Base-by-base conservation (phyloP, 495 filamentous ascomycete genomes). In the Hypoxylon fuscum region DNA sequence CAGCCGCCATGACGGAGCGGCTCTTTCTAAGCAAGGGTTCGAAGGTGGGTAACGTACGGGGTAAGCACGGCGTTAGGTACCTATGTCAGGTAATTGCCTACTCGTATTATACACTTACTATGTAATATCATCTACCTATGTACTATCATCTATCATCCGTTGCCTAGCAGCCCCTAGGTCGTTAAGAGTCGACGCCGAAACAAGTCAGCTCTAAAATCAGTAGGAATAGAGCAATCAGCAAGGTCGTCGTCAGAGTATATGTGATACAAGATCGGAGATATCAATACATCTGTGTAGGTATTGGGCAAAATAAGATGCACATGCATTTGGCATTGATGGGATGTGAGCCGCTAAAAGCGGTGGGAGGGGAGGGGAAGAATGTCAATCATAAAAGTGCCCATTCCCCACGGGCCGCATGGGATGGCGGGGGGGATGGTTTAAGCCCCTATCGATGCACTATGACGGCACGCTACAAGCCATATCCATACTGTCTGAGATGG, bases 391-490 rank as follows among this genome's bases (percentile, higher is more conserved):
- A n/a, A n/a, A 11, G n/a, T 34, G 31, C 8, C 2, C 31, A 7
- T 14, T 57, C 57, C 52, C 31, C 52, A 53, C 25, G n/a, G 35
- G 9, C 37, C 45, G 34, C 15, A 49, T 59, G 38, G 55, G 40
- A 38, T 21, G 20, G 48, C 52, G 59, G 51, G 51, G 25, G n/a
- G n/a, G n/a, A n/a, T n/a, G n/a, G n/a, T n/a, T n/a, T n/a, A n/a
- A 18, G 31, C 11, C 45, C 42, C 34, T 32, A 29, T 32, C 22
- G 29, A 42, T 64, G 59, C 59, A 58, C 49, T 61, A 70, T 70
- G 67, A 70, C 67, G 63, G 31, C 59, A 69, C 42, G 50, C 27
- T 43, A 46, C 63, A 57, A 15, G 35, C n/a, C 35, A 17, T 38
- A 3, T 5, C 35, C 14, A 14, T 18, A 34, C 32, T 18, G 47